Base-by-base conservation (phyloP, 352 stramenopile genomes). In the Globisporangium echinulatum region DNA sequence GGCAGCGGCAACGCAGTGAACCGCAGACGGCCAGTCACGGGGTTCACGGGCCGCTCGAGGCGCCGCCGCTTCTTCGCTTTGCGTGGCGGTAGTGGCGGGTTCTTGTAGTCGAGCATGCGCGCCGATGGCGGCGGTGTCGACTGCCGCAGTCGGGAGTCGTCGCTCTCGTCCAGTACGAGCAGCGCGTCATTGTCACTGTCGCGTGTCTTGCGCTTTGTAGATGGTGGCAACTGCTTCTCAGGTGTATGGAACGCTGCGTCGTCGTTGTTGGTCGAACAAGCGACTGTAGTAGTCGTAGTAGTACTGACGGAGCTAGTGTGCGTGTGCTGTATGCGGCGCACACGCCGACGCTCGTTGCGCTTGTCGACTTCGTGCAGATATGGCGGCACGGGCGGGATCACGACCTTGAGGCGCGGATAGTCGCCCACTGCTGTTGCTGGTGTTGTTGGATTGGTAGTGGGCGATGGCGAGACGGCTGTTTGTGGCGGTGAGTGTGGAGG, bases 51-150 rank as follows among this genome's bases (percentile, higher is more conserved):
- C 1, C 56, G 61, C 13, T 56, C 54, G 6, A 73, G 53, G n/a
- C 66, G 69, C 11, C 69, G 66, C 6, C 54, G 56, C 54, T 71
- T 76, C 56, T 69, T 68, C 38, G 49, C 64, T 36, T 74, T 74
- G 5, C 69, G 75, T 0, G 79, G 79, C 14, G 79, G 79, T 5
- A 75, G 77, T 9, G 79, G 79, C n/a, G 79, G 79, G 61, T 89
- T 89, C 52, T 72, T 70, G 48, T 75, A 66, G 58, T 89, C 77
- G 36, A 86, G 62, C 79, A 89, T 89, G 43, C 79, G 75, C 25
- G 74, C 66, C 1, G 79, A 89, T 36, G 79, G 79, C 11, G 79
- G 79, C 19, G 79, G 79, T 37, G 79, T 89, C 48, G 86, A 74
- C 61, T 87, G 79, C 5, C 76, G 63, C 39, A 33, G 25, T 33